phyloP scores from a whole-genome alignment of 768 basidiomycete genomes.

The Lactarius trivialis region DNA sequence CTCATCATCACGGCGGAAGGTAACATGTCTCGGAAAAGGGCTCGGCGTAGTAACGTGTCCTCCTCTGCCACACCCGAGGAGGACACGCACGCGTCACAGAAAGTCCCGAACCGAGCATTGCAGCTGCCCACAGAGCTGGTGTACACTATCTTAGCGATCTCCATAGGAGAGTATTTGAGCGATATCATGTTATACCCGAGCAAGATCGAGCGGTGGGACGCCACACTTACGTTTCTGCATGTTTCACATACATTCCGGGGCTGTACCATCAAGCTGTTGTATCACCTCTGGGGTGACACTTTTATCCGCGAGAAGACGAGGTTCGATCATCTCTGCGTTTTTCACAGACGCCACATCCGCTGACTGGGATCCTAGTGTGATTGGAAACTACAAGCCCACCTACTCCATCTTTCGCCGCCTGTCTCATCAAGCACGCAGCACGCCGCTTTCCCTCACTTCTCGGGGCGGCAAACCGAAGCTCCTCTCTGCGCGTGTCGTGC shows the following conservation, averaged over 20 bases:
- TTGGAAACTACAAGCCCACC: constrained; percentile 21
- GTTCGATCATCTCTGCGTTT: neutral
- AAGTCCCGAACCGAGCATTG: neutral
- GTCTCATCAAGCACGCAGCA: constrained; percentile 4
- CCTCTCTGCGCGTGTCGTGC: constrained; percentile 18
- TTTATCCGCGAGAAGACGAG: constrained; percentile 19
- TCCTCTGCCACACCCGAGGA: neutral
- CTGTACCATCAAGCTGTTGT: constrained; percentile 18
- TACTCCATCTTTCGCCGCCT: constrained; percentile 11
- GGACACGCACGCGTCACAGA: neutral
- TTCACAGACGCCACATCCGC: neutral
- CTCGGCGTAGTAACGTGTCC: neutral
- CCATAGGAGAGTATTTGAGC: constrained; percentile 14
- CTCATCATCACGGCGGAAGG: neutral
- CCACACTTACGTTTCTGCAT: constrained; percentile 14
- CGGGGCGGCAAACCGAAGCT: constrained; percentile 3
- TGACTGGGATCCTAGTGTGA: constrained; percentile 8
- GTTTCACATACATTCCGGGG: constrained; percentile 17
- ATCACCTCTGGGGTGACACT: constrained; percentile 21
- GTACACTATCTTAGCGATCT: constrained; percentile 13
- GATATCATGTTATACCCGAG: constrained; percentile 17
- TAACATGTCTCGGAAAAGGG: constrained; percentile 7
- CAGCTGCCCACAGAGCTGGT: constrained; percentile 19
- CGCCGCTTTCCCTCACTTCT: constrained; percentile 3
- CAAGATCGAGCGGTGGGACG: constrained; percentile 12